Percentiles rank a stretch among this genome's conserved stretches.
Conservation (phyloP, 805 yeast genomes). For the Brettanomyces bruxellensis region DNA sequence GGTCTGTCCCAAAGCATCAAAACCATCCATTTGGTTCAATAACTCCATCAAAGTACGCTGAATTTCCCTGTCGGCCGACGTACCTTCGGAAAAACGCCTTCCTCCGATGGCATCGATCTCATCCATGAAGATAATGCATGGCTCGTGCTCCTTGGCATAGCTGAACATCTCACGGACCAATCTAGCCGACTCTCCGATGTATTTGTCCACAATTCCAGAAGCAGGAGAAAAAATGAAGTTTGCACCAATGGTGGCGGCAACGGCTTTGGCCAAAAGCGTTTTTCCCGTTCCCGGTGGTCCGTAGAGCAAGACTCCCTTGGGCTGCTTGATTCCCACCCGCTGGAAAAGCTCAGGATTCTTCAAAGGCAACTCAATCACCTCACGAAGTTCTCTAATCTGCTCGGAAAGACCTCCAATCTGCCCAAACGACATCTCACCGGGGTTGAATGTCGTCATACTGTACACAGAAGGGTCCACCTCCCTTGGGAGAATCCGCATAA, state of each 20-base stretch:
- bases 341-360: slow-evolving; percentile 94
- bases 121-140: slow-evolving; percentile 97
- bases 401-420: slow-evolving; percentile 96
- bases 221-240: slow-evolving; percentile 98
- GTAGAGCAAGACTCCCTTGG: slow-evolving; percentile 91
- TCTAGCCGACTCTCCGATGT: slow-evolving; percentile 96
- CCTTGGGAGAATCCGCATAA: slow-evolving; percentile 94
- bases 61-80: slow-evolving; percentile 96
- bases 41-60: slow-evolving; percentile 97
- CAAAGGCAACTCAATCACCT: slow-evolving; percentile 93
- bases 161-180: slow-evolving; percentile 96
- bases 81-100: slow-evolving; percentile 94
- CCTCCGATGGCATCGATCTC: slow-evolving; percentile 99
- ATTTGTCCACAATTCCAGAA: slow-evolving; percentile 94
- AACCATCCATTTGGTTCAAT: slow-evolving; percentile 97
- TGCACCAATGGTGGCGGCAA: slow-evolving; percentile 97
- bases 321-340: slow-evolving; percentile 97
- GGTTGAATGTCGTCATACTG: slow-evolving; percentile 96
- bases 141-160: slow-evolving; percentile 96
- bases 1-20: slow-evolving; percentile 92
- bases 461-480: slow-evolving; percentile 98
- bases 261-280: slow-evolving; percentile 92
- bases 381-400: slow-evolving; percentile 93
- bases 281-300: slow-evolving; percentile 99
- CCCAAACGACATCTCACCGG: slow-evolving; percentile 92